Conservation (phyloP, 495 filamentous ascomycete species). For the Tuber indicum region DNA sequence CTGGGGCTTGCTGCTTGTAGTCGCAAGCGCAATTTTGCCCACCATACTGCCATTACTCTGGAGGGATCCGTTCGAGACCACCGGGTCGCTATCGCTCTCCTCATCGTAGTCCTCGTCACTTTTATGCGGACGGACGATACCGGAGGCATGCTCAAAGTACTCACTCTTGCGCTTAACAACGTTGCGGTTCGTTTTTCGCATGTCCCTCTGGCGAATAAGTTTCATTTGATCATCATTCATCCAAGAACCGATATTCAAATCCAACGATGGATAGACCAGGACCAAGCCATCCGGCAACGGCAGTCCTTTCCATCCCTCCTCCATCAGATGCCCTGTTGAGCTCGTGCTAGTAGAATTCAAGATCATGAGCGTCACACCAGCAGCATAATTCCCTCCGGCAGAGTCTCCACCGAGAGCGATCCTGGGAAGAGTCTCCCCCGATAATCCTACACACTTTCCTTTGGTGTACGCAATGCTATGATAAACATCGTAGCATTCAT, state of each 20-base stretch:
- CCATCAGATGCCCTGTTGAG: conserved; percentile 51
- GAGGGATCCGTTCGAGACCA: neutral
- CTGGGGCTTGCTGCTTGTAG: conserved; percentile 47
- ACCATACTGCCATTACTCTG: neutral
- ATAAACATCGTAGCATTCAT: conserved; percentile 96
- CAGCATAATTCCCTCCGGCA: conserved; percentile 84
- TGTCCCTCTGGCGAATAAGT: conserved; percentile 75
- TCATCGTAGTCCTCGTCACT: conserved; percentile 43
- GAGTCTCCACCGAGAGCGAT: conserved; percentile 85
- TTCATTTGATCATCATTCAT: conserved; percentile 98
- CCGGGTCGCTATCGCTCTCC: conserved; percentile 33
- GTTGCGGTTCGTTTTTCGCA: conserved; percentile 65
- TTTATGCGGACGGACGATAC: conserved; percentile 32
- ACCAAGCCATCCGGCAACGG: conserved; percentile 75
- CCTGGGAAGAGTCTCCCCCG: conserved; percentile 62
- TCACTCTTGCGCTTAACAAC: conserved; percentile 72
- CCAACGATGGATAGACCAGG: conserved; percentile 80
- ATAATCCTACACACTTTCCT: conserved; percentile 75
- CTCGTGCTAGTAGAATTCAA: conserved; percentile 57
- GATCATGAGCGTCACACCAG: conserved; percentile 77
- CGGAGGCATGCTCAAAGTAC: conserved; percentile 46
- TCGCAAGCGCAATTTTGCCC: conserved; percentile 5
- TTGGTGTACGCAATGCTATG: conserved; percentile 65
- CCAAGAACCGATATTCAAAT: conserved; percentile 98
- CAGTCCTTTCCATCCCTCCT: conserved; percentile 45